Percentiles rank a stretch among this genome's conserved stretches.
Conservation (phyloP, 2,329 filamentous ascomycete genomes). For the Scedosporium boydii region DNA sequence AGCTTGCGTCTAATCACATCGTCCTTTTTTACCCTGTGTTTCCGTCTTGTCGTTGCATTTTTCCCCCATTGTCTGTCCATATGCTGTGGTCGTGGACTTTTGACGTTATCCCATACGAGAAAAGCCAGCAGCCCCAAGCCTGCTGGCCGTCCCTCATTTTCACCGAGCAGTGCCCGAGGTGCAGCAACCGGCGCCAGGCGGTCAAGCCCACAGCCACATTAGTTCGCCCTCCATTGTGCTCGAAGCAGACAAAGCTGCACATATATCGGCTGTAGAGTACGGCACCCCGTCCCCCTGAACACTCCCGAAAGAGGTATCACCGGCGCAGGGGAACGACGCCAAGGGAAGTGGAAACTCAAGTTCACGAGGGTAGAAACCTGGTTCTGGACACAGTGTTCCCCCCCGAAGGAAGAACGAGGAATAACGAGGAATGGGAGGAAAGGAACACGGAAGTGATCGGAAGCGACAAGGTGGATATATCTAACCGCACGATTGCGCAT, state of each 20-base stretch:
- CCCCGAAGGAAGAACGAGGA: neutral
- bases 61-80: neutral
- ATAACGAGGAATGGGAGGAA: neutral
- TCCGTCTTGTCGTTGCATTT: neutral
- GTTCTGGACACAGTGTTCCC: neutral
- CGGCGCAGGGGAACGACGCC: neutral
- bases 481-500: neutral
- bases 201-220: conserved; percentile 2
- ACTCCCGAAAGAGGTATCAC: neutral
- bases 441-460: neutral
- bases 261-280: neutral
- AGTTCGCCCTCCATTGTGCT: neutral
- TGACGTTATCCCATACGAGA: neutral
- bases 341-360: neutral
- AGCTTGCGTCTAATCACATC: neutral
- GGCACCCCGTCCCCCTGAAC: neutral
- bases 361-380: neutral
- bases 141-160: neutral
- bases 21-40: neutral
- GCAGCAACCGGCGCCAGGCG: conserved; percentile 5
- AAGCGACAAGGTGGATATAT: neutral
- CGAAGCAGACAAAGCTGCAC: neutral
- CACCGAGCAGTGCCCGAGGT: conserved; percentile 5
- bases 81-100: neutral
- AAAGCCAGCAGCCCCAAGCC: neutral